Percentiles rank a stretch among this genome's conserved stretches.
Conservation (phyloP, 148 eudicot species). For the Dysphania ambrosioides region DNA sequence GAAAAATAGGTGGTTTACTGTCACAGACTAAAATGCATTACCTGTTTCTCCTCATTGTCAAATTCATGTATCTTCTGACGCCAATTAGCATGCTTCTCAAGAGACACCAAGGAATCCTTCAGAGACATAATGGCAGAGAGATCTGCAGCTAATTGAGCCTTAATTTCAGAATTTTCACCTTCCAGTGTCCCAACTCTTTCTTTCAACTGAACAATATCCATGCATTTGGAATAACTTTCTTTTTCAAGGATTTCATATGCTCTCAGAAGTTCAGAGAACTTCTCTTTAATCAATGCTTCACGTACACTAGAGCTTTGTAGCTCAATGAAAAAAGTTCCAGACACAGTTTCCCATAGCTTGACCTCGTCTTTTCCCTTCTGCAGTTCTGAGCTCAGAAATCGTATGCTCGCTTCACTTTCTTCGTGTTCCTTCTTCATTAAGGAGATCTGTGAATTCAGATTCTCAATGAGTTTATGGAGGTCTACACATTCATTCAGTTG, state of each 20-base stretch:
- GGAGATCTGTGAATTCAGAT: constrained; percentile 36
- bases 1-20: background rate
- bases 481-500: constrained; percentile 42
- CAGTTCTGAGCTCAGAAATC: constrained; percentile 39
- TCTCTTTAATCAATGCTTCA: constrained; percentile 59
- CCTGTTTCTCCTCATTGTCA: constrained; percentile 43
- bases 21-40: constrained; percentile 25
- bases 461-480: constrained; percentile 37
- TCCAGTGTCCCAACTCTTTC: constrained; percentile 51
- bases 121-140: constrained; percentile 54
- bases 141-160: constrained; percentile 57
- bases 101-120: constrained; percentile 62
- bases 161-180: constrained; percentile 65
- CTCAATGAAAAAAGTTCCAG: constrained; percentile 52
- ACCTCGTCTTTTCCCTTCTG: constrained; percentile 49
- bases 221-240: constrained; percentile 42
- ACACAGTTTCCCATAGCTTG: constrained; percentile 59
- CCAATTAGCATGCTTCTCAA: constrained; percentile 53
- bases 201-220: constrained; percentile 43
- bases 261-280: constrained; percentile 59
- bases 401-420: constrained; percentile 36
- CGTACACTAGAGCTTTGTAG: constrained; percentile 54
- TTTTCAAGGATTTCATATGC: constrained; percentile 44
- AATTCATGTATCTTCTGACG: constrained; percentile 31
- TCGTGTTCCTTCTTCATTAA: constrained; percentile 43